Base-by-base conservation (phyloP, 2,329 filamentous ascomycete genomes). In the Phyllosticta citriasiana region DNA sequence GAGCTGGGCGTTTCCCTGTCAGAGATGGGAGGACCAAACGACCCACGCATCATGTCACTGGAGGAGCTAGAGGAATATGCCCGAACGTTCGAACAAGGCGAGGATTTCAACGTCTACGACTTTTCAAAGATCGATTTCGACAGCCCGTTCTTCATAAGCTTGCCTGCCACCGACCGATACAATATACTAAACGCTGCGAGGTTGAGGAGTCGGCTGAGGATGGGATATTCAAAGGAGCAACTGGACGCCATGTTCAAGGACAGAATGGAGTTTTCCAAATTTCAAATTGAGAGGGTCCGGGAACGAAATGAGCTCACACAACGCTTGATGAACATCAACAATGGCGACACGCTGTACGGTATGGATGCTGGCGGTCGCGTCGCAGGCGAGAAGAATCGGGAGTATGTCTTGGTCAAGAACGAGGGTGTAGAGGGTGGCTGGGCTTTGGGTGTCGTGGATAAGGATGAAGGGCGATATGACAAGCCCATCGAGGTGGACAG, bases 41-140 rank as follows among this genome's bases (percentile, higher is more conserved):
- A 99, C 73, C 93, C 93, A 3, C 84, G 95, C 16, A 93, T 99
- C 68, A 97, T 99, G 94, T 95, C 88, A 59, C 83, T 95, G 25
- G 91, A 96, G 69, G 93, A 99, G 71, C 77, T 99, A 62, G 91
- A 97, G 74, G 88, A 93, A 66, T 99, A 99, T 71, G 93, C 95
- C 2, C 82, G 87, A 57, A 92, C 97, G 65, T 97, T 97, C 69
- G 85, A 97, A 68, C 85, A 85, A 63, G 94, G 94, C 60, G 91
- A 97, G 74, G 93, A 97, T 71, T 88, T 97, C 71, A 80, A 80
- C 62, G 76, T 80, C 4, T 97, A 97, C 74, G 93, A 97, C 75
- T 99, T 99, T 71, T 95, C 89, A 70, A 97, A 97, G 75, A 99
- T 99, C 67, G 94, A 99, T 71, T 99, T 97, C 69, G 89, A 97